Evolutionary conservation across 2,329 filamentous ascomycete genomes (phyloP).

Genomic region (Sclerotinia borealis): DNA sequence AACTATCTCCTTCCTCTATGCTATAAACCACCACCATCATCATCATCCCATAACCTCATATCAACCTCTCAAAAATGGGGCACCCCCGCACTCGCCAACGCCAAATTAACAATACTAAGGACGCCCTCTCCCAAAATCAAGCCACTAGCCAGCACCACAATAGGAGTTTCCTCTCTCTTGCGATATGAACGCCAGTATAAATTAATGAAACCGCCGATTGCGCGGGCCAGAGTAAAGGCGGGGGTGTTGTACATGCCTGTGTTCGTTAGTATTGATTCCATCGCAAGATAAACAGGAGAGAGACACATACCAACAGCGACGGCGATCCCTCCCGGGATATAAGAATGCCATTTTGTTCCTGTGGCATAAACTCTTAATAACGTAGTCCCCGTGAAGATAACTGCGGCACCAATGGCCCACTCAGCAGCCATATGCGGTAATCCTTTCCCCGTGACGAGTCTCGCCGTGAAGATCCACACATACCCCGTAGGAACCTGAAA

Average conservation of each 20-base stretch:
- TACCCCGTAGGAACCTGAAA: slow-evolving; percentile 94
- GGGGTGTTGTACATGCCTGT: slow-evolving; percentile 95
- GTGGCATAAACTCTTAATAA: slow-evolving; percentile 54
- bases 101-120: slow-evolving; percentile 82
- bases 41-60: too few relatives aligned
- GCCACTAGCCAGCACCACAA: slow-evolving; percentile 85
- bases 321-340: slow-evolving; percentile 86
- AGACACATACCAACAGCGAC: slow-evolving; percentile 72
- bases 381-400: slow-evolving; percentile 68
- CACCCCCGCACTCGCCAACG: slow-evolving; percentile 69
- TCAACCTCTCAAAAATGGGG: slow-evolving; percentile 52
- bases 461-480: slow-evolving; percentile 95
- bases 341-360: slow-evolving; percentile 60
- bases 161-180: slow-evolving; percentile 58
- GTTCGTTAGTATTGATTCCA: not conserved
- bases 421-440: slow-evolving; percentile 77
- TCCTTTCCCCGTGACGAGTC: slow-evolving; percentile 85
- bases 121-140: slow-evolving; percentile 91
- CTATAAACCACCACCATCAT: too few relatives aligned
- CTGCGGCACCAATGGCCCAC: slow-evolving; percentile 69
- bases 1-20: not conserved
- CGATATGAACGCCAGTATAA: slow-evolving; percentile 67
- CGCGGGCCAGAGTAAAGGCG: slow-evolving; percentile 85
- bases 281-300: not conserved
- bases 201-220: slow-evolving; percentile 68